phyloP scores from a whole-genome alignment of 768 basidiomycete genomes.

The Leccinum truebloodii region DNA sequence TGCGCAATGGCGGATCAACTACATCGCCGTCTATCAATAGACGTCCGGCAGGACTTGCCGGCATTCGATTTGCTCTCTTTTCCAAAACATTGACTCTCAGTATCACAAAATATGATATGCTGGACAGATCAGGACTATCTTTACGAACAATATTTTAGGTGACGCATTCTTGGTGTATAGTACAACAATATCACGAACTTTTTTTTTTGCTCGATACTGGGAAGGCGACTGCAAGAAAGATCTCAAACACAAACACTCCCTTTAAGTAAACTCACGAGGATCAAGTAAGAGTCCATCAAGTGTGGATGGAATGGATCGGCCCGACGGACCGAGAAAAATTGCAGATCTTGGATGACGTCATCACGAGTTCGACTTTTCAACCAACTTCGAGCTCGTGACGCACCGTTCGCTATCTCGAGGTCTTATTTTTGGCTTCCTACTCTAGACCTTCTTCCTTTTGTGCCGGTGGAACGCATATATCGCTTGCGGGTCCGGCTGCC shows the following conservation, averaged over 20 bases:
- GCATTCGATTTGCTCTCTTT: not conserved
- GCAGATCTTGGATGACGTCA: not conserved
- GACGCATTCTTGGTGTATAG: not conserved
- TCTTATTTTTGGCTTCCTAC: not conserved
- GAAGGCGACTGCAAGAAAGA: not conserved
- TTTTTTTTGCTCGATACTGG: not conserved
- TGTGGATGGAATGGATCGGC: no score
- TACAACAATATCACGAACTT: not conserved
- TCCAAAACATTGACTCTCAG: not conserved
- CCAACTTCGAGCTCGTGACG: not conserved
- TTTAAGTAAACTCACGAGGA: not conserved
- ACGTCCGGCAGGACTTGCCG: not conserved
- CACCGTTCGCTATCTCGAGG: no score
- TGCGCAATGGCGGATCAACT: slow-evolving; percentile 58
- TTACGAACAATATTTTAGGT: not conserved
- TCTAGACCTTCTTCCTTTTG: not conserved
- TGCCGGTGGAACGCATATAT: not conserved
- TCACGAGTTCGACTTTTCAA: not conserved
- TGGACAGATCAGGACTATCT: not conserved
- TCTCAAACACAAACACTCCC: not conserved
- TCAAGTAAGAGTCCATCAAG: not conserved
- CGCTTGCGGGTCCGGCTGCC: not conserved
- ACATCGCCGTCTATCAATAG: slow-evolving; percentile 51
- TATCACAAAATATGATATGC: not conserved
- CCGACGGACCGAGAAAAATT: no score